Base-by-base conservation (phyloP, 768 basidiomycete species). In the Pisolithus microcarpus region DNA sequence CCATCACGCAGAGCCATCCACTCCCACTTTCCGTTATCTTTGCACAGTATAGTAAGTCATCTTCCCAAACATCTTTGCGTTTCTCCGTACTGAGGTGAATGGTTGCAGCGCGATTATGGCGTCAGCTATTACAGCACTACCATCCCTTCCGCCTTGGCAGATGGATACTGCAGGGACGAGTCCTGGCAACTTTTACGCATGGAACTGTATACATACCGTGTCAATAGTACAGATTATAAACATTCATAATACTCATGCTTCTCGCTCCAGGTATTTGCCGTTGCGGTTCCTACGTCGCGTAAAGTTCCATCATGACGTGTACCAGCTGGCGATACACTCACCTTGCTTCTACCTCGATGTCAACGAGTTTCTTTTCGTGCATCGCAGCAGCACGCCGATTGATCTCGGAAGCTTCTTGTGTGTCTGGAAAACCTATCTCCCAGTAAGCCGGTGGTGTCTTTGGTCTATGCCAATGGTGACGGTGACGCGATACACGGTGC, bases 391-490 rank as follows among this genome's bases (percentile, higher is more conserved):
- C 93, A 51, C 70, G 70, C 52, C 72, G 69, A 64, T 95, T 95
- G 58, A 95, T 92, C 49, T 75, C 75, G 43, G 73, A 76, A 15
- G 81, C 83, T 61, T 90, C 81, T 65, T 94, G 92, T 4, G 92
- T 93, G 56, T 75, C 73, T 1, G 93, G 93, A 63, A 97, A 94
- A 1, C 87, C 91, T 51, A 94, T 92, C 50, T 84, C 75, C 89
- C 91, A 94, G 67, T 89, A 95, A 15, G 81, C 82, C 1, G 90
- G 91, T 10, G 93, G 93, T 1, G 90, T 92, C 46, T 73, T 76
- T 1, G 82, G 75, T 43, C 80, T 75, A 26, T 73, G 74, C 87
- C 86, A 91, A 18, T 82, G 75, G 52, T 82, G 75, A 15, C 85
- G 75, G 64, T 90, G 87, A 28, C 84, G 75, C 36, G 85, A 89